phyloP scores from a whole-genome alignment of 2,329 filamentous ascomycete genomes.

The Botrytis galanthina region DNA sequence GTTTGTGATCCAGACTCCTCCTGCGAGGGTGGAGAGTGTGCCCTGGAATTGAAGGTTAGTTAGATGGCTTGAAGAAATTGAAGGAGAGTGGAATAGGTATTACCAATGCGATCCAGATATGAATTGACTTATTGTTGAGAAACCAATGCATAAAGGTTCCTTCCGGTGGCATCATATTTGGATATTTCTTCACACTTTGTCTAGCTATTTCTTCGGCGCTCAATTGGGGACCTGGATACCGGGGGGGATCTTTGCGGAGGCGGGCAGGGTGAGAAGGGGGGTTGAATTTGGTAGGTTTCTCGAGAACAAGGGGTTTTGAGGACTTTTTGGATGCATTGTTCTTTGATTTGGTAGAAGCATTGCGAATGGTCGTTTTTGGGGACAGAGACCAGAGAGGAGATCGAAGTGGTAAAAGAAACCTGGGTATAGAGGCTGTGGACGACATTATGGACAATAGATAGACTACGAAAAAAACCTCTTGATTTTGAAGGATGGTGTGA shows the following conservation, averaged over 20 bases:
- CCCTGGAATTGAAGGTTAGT: conserved; percentile 26
- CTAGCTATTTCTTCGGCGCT: conserved; percentile 62
- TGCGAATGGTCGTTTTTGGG: conserved; percentile 36
- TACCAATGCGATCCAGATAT: conserved; percentile 83
- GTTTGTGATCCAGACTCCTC: conserved; percentile 73
- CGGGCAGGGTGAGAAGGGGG: conserved; percentile 84
- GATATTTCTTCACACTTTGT: conserved; percentile 73
- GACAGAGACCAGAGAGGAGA: conserved; percentile 52
- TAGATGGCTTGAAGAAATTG: neutral
- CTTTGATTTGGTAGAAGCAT: conserved; percentile 40
- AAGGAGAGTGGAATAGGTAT: conserved; percentile 31
- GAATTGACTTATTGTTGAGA: conserved; percentile 71
- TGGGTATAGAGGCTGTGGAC: conserved; percentile 55
- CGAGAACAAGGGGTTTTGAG: conserved; percentile 66
- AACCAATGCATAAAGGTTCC: conserved; percentile 85
- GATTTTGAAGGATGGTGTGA: neutral
- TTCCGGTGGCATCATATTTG: conserved; percentile 81
- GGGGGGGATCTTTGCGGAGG: conserved; percentile 56
- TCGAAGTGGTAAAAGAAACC: conserved; percentile 65
- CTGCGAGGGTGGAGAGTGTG: conserved; percentile 53
- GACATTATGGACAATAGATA: conserved; percentile 30
- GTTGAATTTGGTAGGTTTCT: conserved; percentile 85
- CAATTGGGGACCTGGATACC: conserved; percentile 69
- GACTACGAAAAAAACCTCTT: neutral
- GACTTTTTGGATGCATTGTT: conserved; percentile 17